A percentile compares a stretch with the other conserved stretches of the same genome.
These are phyloP conservation scores for Papiliotrema flavescens DNA, from an alignment of 1,284 basidiomycete species.

Conservation along the genomic window DNA sequence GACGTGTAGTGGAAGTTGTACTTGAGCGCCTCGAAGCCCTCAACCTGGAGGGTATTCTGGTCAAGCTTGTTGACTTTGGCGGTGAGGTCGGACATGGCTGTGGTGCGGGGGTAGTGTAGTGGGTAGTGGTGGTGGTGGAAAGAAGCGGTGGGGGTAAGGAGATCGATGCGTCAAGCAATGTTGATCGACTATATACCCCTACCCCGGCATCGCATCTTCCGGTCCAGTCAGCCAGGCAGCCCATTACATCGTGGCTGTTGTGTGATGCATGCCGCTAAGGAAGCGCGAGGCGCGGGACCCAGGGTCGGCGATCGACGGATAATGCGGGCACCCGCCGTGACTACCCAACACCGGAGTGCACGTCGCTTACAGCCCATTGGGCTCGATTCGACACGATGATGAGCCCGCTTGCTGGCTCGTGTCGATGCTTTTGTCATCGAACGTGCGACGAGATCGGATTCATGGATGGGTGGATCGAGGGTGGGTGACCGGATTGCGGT, in stretches of 20 bases:
- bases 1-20: slow-evolving; percentile 50
- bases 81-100: slow-evolving; percentile 47
- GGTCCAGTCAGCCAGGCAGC: neutral
- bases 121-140: neutral
- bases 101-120: neutral
- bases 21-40: slow-evolving; percentile 43
- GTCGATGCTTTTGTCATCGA: too few relatives aligned
- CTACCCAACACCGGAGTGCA: neutral
- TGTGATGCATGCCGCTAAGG: neutral
- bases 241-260: neutral
- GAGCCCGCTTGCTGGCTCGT: neutral
- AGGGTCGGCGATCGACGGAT: neutral
- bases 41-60: slow-evolving; percentile 31
- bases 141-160: neutral
- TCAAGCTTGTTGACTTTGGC: slow-evolving; percentile 42
- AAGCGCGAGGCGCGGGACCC: neutral
- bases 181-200: neutral
- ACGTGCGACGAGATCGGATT: too few relatives aligned
- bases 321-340: neutral
- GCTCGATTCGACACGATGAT: neutral
- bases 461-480: too few relatives aligned
- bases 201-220: neutral
- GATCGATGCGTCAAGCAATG: neutral
- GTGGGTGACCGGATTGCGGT: too few relatives aligned
- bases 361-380: too few relatives aligned